These are phyloP conservation scores for Sporisorium iseilematis-ciliati DNA, from an alignment of 1,284 basidiomycete species.

Conservation along the genomic window DNA sequence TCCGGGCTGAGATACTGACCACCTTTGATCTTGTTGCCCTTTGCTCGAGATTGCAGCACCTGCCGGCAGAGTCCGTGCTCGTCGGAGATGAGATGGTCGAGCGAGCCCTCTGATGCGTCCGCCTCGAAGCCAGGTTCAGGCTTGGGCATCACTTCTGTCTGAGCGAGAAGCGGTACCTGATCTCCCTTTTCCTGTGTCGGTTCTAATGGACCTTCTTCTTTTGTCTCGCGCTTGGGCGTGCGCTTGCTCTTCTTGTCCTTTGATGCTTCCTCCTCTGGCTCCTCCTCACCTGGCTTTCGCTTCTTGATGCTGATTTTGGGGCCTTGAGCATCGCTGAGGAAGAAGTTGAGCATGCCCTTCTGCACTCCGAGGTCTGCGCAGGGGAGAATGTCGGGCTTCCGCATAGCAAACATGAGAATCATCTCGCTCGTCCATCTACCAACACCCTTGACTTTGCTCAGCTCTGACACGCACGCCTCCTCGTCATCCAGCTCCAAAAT, in stretches of 20 bases:
- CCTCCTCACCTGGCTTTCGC: slow-evolving; percentile 50
- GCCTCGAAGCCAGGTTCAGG: slow-evolving; percentile 18
- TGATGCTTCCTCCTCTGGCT: slow-evolving; percentile 8
- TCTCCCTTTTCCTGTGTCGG: slow-evolving; percentile 34
- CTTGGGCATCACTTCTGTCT: slow-evolving; percentile 45
- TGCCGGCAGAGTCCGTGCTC: slow-evolving; percentile 39
- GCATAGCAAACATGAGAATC: slow-evolving; percentile 68
- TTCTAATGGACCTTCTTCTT: slow-evolving; percentile 17
- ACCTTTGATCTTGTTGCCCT: slow-evolving; percentile 66
- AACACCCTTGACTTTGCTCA: slow-evolving; percentile 65
- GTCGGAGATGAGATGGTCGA: slow-evolving; percentile 33
- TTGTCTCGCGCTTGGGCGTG: neutral
- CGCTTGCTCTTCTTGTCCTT: slow-evolving; percentile 10
- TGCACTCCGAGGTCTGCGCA: slow-evolving; percentile 67
- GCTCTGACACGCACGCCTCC: slow-evolving; percentile 59
- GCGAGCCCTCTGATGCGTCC: slow-evolving; percentile 4
- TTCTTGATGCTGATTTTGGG: slow-evolving; percentile 56
- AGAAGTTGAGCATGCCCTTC: slow-evolving; percentile 65
- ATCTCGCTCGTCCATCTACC: slow-evolving; percentile 69
- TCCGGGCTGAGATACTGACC: slow-evolving; percentile 62
- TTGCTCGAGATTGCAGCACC: slow-evolving; percentile 48
- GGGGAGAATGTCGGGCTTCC: slow-evolving; percentile 63
- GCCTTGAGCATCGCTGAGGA: slow-evolving; percentile 49
- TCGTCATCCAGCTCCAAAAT: slow-evolving; percentile 57
- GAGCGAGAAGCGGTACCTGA: slow-evolving; percentile 26